phyloP scores from a whole-genome alignment of 2,329 filamentous ascomycete genomes.

The Botrytis paeoniae region DNA sequence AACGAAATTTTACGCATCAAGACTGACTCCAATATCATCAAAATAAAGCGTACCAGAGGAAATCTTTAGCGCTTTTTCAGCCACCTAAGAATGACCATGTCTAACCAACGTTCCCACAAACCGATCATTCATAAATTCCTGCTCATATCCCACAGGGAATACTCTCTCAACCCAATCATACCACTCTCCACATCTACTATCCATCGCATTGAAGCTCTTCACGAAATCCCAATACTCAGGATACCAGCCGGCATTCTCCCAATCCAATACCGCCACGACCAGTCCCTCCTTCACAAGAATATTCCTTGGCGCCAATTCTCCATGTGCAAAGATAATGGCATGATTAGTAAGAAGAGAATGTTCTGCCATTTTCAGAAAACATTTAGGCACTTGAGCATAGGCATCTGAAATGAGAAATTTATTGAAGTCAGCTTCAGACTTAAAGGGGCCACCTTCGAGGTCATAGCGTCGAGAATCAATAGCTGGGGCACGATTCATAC shows the following conservation, averaged over 20 bases:
- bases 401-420: slow-evolving; percentile 15
- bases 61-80: neutral
- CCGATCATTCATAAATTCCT: slow-evolving; percentile 20
- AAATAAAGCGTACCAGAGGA: neutral
- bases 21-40: neutral
- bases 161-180: slow-evolving; percentile 17
- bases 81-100: slow-evolving; percentile 10
- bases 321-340: slow-evolving; percentile 16
- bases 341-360: slow-evolving; percentile 10
- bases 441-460: slow-evolving; percentile 21
- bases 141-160: slow-evolving; percentile 14
- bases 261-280: slow-evolving; percentile 15
- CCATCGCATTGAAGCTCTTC: slow-evolving; percentile 15
- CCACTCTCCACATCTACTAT: slow-evolving; percentile 9
- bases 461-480: slow-evolving; percentile 21
- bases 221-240: slow-evolving; percentile 22
- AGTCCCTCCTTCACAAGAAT: slow-evolving; percentile 13
- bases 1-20: neutral
- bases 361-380: slow-evolving; percentile 3
- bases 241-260: slow-evolving; percentile 22
- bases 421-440: slow-evolving; percentile 23
- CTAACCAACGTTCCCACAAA: slow-evolving; percentile 17
- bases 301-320: slow-evolving; percentile 18
- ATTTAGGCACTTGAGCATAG: neutral
- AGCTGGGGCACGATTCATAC: slow-evolving; percentile 18